phyloP scores from a whole-genome alignment of 2,329 filamentous ascomycete species.

The Ophiostoma himal-ulmi region DNA sequence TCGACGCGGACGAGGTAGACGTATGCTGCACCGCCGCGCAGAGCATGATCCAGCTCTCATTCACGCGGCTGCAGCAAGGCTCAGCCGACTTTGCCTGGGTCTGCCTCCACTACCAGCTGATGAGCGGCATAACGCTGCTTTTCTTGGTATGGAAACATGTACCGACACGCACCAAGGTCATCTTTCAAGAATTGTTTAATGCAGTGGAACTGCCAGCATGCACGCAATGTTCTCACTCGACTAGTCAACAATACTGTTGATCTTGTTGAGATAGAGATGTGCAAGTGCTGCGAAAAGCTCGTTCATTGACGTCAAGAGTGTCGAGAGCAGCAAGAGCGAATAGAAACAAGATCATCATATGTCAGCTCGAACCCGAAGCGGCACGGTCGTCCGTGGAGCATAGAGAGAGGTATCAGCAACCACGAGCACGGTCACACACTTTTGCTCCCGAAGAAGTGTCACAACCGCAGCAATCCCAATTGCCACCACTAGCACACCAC shows the following conservation, averaged over 20 bases:
- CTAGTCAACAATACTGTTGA: slow-evolving; percentile 23
- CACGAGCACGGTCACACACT: not conserved
- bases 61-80: slow-evolving; percentile 22
- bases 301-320: not conserved
- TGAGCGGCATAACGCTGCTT: slow-evolving; percentile 28
- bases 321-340: not conserved
- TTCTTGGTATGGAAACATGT: slow-evolving; percentile 26
- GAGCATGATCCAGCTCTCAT: slow-evolving; percentile 27
- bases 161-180: slow-evolving; percentile 16
- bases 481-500: not conserved
- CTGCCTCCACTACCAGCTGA: slow-evolving; percentile 28
- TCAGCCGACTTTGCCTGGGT: slow-evolving; percentile 28
- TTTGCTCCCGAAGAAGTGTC: not conserved
- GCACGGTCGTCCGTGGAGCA: not conserved
- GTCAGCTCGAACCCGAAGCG: not conserved
- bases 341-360: not conserved
- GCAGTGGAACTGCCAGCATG: slow-evolving; percentile 26
- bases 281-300: not conserved
- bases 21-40: slow-evolving; percentile 26
- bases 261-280: slow-evolving; percentile 21
- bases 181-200: slow-evolving; percentile 28
- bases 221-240: slow-evolving; percentile 17
- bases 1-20: slow-evolving; percentile 18
- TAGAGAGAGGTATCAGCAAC: not conserved
- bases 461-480: not conserved